Evolutionary conservation across 768 basidiomycete genomes (phyloP).

Genomic region (Leucocoprinus sp.): DNA sequence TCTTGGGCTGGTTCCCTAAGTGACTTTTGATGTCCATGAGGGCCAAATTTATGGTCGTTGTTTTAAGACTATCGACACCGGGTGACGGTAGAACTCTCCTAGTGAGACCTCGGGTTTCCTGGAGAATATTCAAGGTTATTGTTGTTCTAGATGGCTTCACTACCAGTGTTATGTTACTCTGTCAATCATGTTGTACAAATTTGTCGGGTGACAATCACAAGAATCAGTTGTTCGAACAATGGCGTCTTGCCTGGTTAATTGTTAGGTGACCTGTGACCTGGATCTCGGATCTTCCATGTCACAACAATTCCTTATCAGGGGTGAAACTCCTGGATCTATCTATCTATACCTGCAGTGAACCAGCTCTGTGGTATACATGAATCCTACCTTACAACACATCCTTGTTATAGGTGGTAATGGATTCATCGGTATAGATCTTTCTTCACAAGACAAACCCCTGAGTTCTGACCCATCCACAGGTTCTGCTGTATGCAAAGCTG

Average conservation of each 20-base stretch:
- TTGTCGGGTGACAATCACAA: not conserved
- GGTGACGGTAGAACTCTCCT: constrained; percentile 7
- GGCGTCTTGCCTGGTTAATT: not conserved
- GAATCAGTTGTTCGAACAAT: not conserved
- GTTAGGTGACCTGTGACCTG: not conserved
- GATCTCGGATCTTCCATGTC: no score
- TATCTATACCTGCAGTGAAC: not conserved
- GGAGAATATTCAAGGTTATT: not conserved
- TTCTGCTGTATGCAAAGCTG: constrained; percentile 87
- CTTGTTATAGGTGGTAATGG: constrained; percentile 99
- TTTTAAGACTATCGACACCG: constrained; percentile 4
- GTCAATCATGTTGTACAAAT: not conserved
- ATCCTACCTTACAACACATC: constrained; percentile 42
- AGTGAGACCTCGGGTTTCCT: not conserved
- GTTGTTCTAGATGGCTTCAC: not conserved
- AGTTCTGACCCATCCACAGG: constrained; percentile 39
- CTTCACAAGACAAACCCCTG: constrained; percentile 6
- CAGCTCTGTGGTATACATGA: constrained; percentile 19
- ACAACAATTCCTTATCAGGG: no score
- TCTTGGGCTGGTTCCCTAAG: constrained; percentile 1
- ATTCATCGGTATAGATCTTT: constrained; percentile 65
- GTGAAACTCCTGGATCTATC: not conserved
- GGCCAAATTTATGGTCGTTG: constrained; percentile 5
- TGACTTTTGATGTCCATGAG: constrained; percentile 12
- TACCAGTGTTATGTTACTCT: not conserved